phyloP scores from a whole-genome alignment of 2,329 filamentous ascomycete genomes.

The Fusarium miscanthi region DNA sequence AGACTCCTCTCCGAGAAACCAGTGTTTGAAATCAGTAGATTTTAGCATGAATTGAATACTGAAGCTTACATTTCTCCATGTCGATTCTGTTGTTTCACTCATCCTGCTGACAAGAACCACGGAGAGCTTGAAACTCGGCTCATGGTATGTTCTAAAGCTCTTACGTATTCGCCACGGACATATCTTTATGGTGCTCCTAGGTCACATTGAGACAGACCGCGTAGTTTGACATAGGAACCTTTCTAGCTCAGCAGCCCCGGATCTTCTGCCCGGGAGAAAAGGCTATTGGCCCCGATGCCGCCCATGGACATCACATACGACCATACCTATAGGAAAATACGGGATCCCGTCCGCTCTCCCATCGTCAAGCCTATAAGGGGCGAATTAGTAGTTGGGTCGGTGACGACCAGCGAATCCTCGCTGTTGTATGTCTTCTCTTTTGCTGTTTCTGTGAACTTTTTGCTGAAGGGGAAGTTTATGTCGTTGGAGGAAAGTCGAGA shows the following conservation, averaged over 20 bases:
- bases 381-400: slow-evolving; percentile 19
- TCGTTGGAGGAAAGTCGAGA: too few relatives aligned
- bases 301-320: background rate
- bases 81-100: rapidly evolving
- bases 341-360: slow-evolving; percentile 17
- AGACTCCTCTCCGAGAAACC: background rate
- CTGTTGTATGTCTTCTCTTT: slow-evolving; percentile 14
- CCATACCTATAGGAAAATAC: slow-evolving; percentile 4
- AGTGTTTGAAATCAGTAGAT: background rate
- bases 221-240: too few relatives aligned
- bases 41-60: background rate
- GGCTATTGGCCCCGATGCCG: too few relatives aligned
- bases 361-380: slow-evolving; percentile 12
- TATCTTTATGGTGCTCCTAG: rapidly evolving
- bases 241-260: too few relatives aligned
- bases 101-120: rapidly evolving
- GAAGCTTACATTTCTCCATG: background rate
- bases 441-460: background rate
- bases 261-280: too few relatives aligned
- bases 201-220: too few relatives aligned
- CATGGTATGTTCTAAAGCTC: too few relatives aligned
- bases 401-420: slow-evolving; percentile 23
- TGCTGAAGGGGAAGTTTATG: background rate
- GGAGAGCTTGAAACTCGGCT: background rate
- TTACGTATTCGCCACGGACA: rapidly evolving